phyloP scores from a whole-genome alignment of 2,329 filamentous ascomycete species.

The Cadophora sp. region DNA sequence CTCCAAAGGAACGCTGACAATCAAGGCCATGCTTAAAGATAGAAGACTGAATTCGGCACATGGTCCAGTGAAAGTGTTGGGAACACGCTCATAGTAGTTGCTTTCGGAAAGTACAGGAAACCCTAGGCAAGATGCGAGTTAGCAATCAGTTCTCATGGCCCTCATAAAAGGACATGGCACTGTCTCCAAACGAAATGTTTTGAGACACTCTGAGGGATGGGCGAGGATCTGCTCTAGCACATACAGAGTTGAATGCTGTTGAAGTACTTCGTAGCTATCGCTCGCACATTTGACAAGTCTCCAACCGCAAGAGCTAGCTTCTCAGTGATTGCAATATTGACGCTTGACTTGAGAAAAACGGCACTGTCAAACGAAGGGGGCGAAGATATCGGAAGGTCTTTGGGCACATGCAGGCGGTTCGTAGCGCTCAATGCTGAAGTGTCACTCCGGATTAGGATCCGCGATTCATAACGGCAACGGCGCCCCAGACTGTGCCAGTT shows the following conservation, averaged over 20 bases:
- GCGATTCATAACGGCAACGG: slow-evolving; percentile 26
- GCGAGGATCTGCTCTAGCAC: not conserved
- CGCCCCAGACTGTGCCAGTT: slow-evolving; percentile 25
- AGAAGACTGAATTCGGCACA: slow-evolving; percentile 29
- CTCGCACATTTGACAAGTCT: slow-evolving; percentile 23
- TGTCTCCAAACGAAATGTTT: too few species aligned
- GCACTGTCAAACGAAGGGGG: not conserved
- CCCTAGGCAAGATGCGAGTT: slow-evolving; percentile 6
- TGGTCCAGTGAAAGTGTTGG: slow-evolving; percentile 23
- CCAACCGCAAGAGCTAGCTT: slow-evolving; percentile 25
- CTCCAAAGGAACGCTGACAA: slow-evolving; percentile 23
- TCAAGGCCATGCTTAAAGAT: slow-evolving; percentile 29
- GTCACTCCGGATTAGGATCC: not conserved
- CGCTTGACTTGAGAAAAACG: slow-evolving; percentile 11
- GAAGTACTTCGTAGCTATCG: slow-evolving; percentile 28
- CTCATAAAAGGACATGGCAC: too few species aligned
- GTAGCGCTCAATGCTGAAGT: not conserved
- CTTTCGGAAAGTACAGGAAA: slow-evolving; percentile 32
- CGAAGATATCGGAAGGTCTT: too few species aligned
- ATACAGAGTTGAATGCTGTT: slow-evolving; percentile 28
- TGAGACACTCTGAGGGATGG: too few species aligned
- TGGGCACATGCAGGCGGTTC: not conserved
- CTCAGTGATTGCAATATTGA: slow-evolving; percentile 25
- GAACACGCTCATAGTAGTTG: slow-evolving; percentile 25
- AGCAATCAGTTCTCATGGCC: not conserved